Base-by-base conservation (phyloP, 2,329 filamentous ascomycete species). In the Ophiostoma montium region DNA sequence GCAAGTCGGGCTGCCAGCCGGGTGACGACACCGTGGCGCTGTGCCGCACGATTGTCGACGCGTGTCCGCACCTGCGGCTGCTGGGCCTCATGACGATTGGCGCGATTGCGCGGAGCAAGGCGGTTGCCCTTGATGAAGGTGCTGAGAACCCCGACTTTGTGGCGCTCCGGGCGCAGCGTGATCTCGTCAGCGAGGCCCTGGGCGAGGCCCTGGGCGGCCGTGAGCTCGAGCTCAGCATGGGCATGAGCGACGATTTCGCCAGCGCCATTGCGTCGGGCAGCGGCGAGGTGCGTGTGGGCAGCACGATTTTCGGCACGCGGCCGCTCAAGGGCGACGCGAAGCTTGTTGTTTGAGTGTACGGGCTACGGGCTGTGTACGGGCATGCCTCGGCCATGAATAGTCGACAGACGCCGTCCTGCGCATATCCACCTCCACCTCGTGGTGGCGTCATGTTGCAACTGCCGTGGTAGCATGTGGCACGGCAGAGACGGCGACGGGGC, bases 181-280 rank as follows among this genome's bases (percentile, higher is more conserved):
- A 94, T 62, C 64, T 76, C 13, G 78, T 95, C 2, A 76, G 72
- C 2, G 60, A 67, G 59, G 53, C 44, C 9, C 48, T 54, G 11
- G 36, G 30, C 3, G 82, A 80, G 15, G 9, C 69, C n/a, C 72
- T 73, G 53, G 66, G n/a, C n/a, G n/a, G n/a, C n/a, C n/a, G n/a
- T n/a, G n/a, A 68, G 53, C 62, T 95, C 58, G 88, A 95, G 70
- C 65, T 96, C 65, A 95, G 89, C 65, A 98, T 98, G 90, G 90
- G 90, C 7, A 98, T 98, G 92, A 95, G 88, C 62, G 80, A 86
- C 60, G 92, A 98, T 65, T 98, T 90, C 63, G 89, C 95, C 69
- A 84, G 82, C 8, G 92, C 92, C 0, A 82, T 96, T 60, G 67
- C 65, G 12, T 70, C 87, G 70, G 92, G 92, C 0, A 95, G 89